Conservation (phyloP, 331 rosid genomes). For the Spiraea crenata region DNA sequence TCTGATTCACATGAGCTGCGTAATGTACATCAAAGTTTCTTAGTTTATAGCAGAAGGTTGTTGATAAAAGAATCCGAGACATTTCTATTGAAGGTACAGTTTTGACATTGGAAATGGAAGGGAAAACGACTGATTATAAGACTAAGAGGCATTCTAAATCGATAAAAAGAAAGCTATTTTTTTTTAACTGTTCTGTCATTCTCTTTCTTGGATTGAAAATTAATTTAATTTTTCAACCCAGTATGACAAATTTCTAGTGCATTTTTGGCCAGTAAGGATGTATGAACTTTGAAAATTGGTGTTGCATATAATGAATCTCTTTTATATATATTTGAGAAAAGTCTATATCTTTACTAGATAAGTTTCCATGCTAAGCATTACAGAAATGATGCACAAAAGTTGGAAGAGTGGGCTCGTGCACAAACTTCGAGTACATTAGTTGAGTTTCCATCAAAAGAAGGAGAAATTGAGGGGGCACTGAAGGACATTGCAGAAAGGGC, state of each 20-base stretch:
- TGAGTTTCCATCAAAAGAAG: slow-evolving; percentile 78
- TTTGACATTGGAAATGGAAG: background rate
- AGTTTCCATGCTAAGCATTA: slow-evolving; percentile 24
- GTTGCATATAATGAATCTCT: slow-evolving; percentile 16
- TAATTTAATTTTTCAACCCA: background rate
- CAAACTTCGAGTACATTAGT: slow-evolving; percentile 68
- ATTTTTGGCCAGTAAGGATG: background rate
- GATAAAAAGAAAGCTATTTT: background rate
- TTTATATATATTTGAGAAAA: slow-evolving; percentile 23
- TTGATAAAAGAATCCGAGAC: background rate
- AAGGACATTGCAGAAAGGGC: slow-evolving; percentile 86
- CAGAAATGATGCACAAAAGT: slow-evolving; percentile 78
- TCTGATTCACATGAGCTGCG: background rate
- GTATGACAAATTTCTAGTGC: background rate
- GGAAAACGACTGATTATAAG: background rate
- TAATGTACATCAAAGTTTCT: background rate
- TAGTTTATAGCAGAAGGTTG: background rate
- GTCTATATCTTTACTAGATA: slow-evolving; percentile 24
- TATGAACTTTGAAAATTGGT: too few species aligned
- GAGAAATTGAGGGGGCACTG: slow-evolving; percentile 74
- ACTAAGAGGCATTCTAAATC: background rate
- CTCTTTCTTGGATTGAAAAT: background rate
- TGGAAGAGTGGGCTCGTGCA: slow-evolving; percentile 89
- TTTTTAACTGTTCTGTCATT: background rate
- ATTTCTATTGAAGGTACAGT: background rate